Percentiles rank a stretch among this genome's conserved stretches.
These are phyloP conservation scores for Neocatenulostroma microsporum DNA, from an alignment of 2,329 filamentous ascomycete species.

Conservation along the genomic window DNA sequence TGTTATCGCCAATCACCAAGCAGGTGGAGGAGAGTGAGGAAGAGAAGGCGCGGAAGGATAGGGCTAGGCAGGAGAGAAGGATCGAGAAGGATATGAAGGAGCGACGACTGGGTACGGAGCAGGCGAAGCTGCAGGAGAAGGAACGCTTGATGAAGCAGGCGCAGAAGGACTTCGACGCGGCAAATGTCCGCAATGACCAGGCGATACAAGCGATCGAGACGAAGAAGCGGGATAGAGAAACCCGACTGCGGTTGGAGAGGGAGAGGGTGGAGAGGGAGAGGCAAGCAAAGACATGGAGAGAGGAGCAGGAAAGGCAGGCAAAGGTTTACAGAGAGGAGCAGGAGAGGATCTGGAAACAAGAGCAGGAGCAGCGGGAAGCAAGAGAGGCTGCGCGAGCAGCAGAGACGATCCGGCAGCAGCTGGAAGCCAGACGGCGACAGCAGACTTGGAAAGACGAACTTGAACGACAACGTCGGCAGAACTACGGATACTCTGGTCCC, in stretches of 20 bases:
- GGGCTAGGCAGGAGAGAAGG: conserved; percentile 25
- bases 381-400: conserved; percentile 1
- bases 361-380: conserved; percentile 1
- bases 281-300: conserved; percentile 1
- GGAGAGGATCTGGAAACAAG: conserved; percentile 1
- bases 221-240: conserved; percentile 10
- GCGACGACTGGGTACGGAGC: conserved; percentile 17
- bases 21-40: conserved; percentile 19
- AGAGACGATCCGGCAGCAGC: background rate
- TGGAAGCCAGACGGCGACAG: too few relatives aligned
- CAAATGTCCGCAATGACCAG: conserved; percentile 15
- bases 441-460: too few relatives aligned
- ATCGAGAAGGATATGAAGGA: conserved; percentile 30
- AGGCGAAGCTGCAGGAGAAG: conserved; percentile 14
- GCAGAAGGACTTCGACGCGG: conserved; percentile 15
- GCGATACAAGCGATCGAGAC: conserved; percentile 12
- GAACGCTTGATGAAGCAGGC: conserved; percentile 10
- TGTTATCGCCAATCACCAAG: conserved; percentile 20
- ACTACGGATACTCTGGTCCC: background rate
- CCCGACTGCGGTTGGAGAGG: conserved; percentile 9
- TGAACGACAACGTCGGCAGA: background rate
- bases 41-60: conserved; percentile 27
- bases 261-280: conserved; percentile 3
- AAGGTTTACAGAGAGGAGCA: conserved; percentile 1
- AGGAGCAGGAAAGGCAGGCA: background rate